Base-by-base conservation (phyloP, 371 early-diverging fungal species). In the Gilbertella persicaria region DNA sequence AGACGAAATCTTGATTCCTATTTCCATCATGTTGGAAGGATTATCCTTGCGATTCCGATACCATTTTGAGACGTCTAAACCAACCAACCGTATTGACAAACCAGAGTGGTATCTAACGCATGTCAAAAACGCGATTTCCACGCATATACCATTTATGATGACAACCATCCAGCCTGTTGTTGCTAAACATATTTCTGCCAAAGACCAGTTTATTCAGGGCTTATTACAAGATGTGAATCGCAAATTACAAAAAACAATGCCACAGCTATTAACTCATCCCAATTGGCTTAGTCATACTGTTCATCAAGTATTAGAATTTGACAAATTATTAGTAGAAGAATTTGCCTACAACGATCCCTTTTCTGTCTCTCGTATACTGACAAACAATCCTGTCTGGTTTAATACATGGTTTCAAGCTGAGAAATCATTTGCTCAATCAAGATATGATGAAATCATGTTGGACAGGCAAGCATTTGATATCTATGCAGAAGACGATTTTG, bases 41-140 rank as follows among this genome's bases (percentile, higher is more conserved):
- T 54, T 91, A 14, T 75, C 85, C 3, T 51, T 88, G 20, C 72
- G 91, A 41, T 91, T 92, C 73, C 71, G 80, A 47, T 93, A 78
- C 50, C 92, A 93, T 61, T 93, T 93, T 63, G 88, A 87, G 39
- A 83, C 87, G 5, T 77, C 78, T 17, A 75, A 88, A 33, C 83
- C 87, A 2, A 93, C 94, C 0, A 92, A 90, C 55, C 81, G 92
- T 25, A 68, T 87, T 1, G 94, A 93, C 58, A 92, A 90, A 87
- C 92, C 94, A 20, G 94, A 94, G 66, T 92, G 92, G 94, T 88
- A 86, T 58, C 69, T 94, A 29, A 77, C 81, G 2, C 87, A 88
- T 47, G 69, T 87, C n/a, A 74, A 88, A 43, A 80, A 75, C 20
- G 72, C 82, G 29, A 79, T 90, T 33, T 39, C 67, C 1, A 50